phyloP scores from a whole-genome alignment of 2,329 filamentous ascomycete species.

The Fusarium secorum region DNA sequence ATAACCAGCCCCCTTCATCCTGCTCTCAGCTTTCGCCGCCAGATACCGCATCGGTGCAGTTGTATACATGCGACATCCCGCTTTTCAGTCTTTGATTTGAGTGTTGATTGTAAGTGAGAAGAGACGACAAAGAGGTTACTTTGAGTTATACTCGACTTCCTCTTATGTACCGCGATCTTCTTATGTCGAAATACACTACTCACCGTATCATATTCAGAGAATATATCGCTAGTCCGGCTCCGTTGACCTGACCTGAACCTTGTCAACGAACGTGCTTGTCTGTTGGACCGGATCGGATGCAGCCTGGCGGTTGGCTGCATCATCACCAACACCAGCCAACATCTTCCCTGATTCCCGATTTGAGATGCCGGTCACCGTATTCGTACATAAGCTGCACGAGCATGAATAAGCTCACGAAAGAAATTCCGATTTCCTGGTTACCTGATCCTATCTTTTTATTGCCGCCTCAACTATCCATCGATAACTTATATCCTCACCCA shows the following conservation, averaged over 20 bases:
- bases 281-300: slow-evolving; percentile 14
- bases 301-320: slow-evolving; percentile 14
- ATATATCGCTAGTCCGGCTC: slow-evolving; percentile 1
- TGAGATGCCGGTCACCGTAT: slow-evolving; percentile 32
- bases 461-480: neutral
- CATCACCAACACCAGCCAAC: slow-evolving; percentile 4
- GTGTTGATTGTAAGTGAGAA: neutral
- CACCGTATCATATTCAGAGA: neutral
- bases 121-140: neutral
- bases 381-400: slow-evolving; percentile 18
- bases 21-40: slow-evolving; percentile 2
- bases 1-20: neutral
- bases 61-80: neutral
- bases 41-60: neutral
- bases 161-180: neutral
- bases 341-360: slow-evolving; percentile 19
- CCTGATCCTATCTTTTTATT: neutral
- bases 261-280: neutral
- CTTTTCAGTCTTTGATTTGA: neutral
- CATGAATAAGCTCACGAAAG: neutral
- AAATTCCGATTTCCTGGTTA: neutral
- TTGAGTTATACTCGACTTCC: too few relatives aligned
- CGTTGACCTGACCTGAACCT: neutral
- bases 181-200: neutral
- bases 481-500: neutral